Evolutionary conservation across 2,329 filamentous ascomycete species (phyloP).

Genomic region (Cephalotrichum gorgonifer): DNA sequence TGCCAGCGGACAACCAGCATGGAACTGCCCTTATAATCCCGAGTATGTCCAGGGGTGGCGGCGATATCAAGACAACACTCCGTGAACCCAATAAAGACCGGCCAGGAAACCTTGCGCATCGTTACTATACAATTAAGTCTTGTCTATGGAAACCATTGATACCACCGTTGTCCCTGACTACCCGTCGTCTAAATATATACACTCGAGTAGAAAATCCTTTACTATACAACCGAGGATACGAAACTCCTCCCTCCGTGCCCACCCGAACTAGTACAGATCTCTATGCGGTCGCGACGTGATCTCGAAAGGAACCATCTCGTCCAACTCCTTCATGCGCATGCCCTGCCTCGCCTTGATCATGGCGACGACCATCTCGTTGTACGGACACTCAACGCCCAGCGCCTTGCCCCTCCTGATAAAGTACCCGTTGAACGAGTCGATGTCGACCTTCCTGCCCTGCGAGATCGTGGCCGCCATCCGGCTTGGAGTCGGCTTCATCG

Average conservation of each 20-base stretch:
- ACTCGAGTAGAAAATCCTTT: slow-evolving; percentile 2
- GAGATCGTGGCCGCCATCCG: slow-evolving; percentile 59
- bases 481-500: slow-evolving; percentile 42
- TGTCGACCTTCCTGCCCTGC: slow-evolving; percentile 55
- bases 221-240: slow-evolving; percentile 4
- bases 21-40: too few species aligned
- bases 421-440: slow-evolving; percentile 84
- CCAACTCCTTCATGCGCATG: slow-evolving; percentile 19
- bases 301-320: slow-evolving; percentile 22
- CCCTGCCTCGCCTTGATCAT: slow-evolving; percentile 61
- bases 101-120: too few species aligned
- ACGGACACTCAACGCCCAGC: slow-evolving; percentile 58
- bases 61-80: too few species aligned
- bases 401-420: slow-evolving; percentile 64
- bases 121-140: too few species aligned
- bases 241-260: neutral
- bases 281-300: slow-evolving; percentile 17
- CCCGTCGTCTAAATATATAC: neutral
- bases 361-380: slow-evolving; percentile 63
- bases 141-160: neutral
- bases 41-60: too few species aligned
- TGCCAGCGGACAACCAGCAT: too few species aligned
- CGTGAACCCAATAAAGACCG: too few species aligned
- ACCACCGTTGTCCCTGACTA: neutral
- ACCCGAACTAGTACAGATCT: slow-evolving; percentile 1